These are phyloP conservation scores for Starmerella bacillaris DNA, from an alignment of 805 yeast genomes.

Conservation along the genomic window DNA sequence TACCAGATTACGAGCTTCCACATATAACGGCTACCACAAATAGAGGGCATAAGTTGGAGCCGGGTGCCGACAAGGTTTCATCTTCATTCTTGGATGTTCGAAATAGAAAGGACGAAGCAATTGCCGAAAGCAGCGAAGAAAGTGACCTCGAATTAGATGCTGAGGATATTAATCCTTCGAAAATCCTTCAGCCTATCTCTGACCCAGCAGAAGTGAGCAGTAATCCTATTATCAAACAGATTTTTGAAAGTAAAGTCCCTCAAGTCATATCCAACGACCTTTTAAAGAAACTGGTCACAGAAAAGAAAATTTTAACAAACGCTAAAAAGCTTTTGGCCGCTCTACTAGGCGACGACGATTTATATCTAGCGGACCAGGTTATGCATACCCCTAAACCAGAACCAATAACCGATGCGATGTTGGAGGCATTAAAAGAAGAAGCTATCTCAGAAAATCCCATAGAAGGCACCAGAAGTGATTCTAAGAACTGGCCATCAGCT, in stretches of 20 bases:
- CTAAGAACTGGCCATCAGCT: conserved; percentile 10
- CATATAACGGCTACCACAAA: conserved; percentile 23
- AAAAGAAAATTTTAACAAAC: conserved; percentile 58
- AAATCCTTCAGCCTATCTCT: conserved; percentile 46
- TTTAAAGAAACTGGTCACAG: conserved; percentile 60
- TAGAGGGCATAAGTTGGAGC: conserved; percentile 41
- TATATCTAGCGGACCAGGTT: conserved; percentile 9
- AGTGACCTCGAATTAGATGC: conserved; percentile 30
- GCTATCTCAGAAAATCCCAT: neutral
- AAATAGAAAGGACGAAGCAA: neutral
- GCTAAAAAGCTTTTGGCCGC: conserved; percentile 56
- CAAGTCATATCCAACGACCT: conserved; percentile 51
- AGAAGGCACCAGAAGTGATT: conserved; percentile 25
- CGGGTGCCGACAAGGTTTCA: conserved; percentile 32
- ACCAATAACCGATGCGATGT: conserved; percentile 8
- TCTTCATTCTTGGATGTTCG: conserved; percentile 4
- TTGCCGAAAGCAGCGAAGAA: neutral
- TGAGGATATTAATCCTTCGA: conserved; percentile 28
- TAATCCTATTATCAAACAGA: conserved; percentile 49
- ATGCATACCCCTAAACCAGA: conserved; percentile 4
- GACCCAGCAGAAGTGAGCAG: conserved; percentile 63
- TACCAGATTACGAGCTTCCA: neutral
- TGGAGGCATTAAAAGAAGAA: conserved; percentile 6
- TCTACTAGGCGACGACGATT: conserved; percentile 75
- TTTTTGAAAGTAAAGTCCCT: conserved; percentile 42